These are phyloP conservation scores for Alternaria postmessia DNA, from an alignment of 2,329 filamentous ascomycete genomes.

Conservation along the genomic window DNA sequence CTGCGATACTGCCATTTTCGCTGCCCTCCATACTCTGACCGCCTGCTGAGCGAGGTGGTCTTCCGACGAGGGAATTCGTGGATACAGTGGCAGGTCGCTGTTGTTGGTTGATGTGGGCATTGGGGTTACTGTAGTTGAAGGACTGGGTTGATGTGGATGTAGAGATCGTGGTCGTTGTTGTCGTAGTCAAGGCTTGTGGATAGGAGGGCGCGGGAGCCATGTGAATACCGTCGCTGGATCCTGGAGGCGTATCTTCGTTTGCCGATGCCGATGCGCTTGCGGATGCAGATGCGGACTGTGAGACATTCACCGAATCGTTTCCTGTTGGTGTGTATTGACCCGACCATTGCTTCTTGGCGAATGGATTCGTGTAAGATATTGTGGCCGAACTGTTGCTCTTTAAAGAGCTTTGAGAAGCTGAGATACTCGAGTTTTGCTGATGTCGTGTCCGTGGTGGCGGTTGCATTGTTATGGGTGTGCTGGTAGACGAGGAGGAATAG, in stretches of 20 bases:
- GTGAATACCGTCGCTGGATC: slow-evolving; percentile 47
- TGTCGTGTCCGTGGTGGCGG: slow-evolving; percentile 37
- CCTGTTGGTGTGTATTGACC: slow-evolving; percentile 35
- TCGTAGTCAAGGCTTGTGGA: slow-evolving; percentile 38
- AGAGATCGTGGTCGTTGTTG: slow-evolving; percentile 29
- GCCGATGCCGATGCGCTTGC: slow-evolving; percentile 44
- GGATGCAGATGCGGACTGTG: slow-evolving; percentile 40
- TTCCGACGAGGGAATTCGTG: slow-evolving; percentile 28
- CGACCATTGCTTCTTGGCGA: slow-evolving; percentile 28
- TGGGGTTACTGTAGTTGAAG: slow-evolving; percentile 34
- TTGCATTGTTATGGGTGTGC: slow-evolving; percentile 48
- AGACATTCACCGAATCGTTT: slow-evolving; percentile 36
- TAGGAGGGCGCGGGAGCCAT: slow-evolving; percentile 44
- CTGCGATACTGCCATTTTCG: slow-evolving; percentile 45
- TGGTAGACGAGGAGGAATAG: slow-evolving; percentile 41
- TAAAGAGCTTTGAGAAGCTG: slow-evolving; percentile 44
- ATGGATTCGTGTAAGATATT: slow-evolving; percentile 36
- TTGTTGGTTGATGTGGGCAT: slow-evolving; percentile 39
- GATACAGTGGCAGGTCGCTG: slow-evolving; percentile 24
- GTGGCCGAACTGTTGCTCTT: slow-evolving; percentile 39
- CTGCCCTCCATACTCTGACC: slow-evolving; percentile 43
- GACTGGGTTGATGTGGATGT: slow-evolving; percentile 17
- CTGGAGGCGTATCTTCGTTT: slow-evolving; percentile 48
- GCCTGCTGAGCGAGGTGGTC: slow-evolving; percentile 38
- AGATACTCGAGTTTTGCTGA: slow-evolving; percentile 45